Percentiles rank a stretch among this genome's conserved stretches.
Evolutionary conservation across 805 yeast species (phyloP).

Genomic region (Cyberlindnera petersonii): DNA sequence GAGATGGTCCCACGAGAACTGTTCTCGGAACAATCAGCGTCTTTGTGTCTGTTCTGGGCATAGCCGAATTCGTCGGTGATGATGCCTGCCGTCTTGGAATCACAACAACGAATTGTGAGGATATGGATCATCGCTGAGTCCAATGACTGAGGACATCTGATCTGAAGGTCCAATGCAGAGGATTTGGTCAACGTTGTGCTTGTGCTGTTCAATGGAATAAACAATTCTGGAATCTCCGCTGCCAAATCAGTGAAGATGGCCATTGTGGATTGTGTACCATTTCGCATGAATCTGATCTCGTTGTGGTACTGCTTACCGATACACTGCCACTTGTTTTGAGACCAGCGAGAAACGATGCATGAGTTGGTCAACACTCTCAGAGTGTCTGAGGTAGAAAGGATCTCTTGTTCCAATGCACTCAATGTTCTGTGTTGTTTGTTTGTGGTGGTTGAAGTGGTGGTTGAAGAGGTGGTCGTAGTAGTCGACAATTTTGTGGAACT

Average conservation of each 20-base stretch:
- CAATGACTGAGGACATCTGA: constrained; percentile 14
- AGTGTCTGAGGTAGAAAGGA: constrained; percentile 1
- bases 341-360: constrained; percentile 23
- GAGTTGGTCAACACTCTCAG: constrained; percentile 13
- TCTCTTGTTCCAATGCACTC: constrained; percentile 10
- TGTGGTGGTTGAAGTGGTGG: not conserved
- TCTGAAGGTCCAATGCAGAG: constrained; percentile 16
- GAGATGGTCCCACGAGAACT: constrained; percentile 11
- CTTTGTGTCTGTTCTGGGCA: constrained; percentile 2
- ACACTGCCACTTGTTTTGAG: constrained; percentile 21
- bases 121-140: constrained; percentile 16
- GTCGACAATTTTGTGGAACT: no score
- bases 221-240: constrained; percentile 8
- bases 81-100: constrained; percentile 11
- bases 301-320: constrained; percentile 18
- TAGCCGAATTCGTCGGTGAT: constrained; percentile 17
- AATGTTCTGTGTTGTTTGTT: not conserved
- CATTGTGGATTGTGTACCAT: constrained; percentile 9
- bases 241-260: constrained; percentile 11
- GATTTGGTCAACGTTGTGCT: constrained; percentile 13
- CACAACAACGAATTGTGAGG: constrained; percentile 22
- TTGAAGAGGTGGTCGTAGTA: not conserved
- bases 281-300: constrained; percentile 17
- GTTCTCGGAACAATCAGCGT: constrained; percentile 2
- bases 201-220: constrained; percentile 18